Evolutionary conservation across 306 rosid species (phyloP).

Genomic region (Vigna unguiculata): DNA sequence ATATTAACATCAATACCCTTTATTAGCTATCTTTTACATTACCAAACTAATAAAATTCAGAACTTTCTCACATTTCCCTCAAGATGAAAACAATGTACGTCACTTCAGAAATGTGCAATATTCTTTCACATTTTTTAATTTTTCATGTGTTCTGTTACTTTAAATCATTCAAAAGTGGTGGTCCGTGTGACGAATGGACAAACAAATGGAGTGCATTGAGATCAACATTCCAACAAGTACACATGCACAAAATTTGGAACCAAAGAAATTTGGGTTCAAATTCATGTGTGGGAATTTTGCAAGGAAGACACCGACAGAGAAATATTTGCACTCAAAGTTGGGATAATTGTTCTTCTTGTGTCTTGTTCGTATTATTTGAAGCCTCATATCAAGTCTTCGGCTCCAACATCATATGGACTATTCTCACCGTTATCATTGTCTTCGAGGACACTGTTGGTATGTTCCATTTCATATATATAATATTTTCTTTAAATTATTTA

Average conservation of each 20-base stretch:
- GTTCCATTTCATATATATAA: no score
- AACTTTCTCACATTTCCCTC: no score
- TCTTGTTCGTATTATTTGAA: conserved; percentile 64
- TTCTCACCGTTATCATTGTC: conserved; percentile 75
- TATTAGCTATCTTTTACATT: no score
- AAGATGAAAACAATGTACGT: no score
- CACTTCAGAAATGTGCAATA: no score
- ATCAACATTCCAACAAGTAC: conserved; percentile 52
- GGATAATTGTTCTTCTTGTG: conserved; percentile 71
- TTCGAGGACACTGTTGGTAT: conserved; percentile 84
- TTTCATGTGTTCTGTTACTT: no score
- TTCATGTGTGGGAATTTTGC: conserved; percentile 53
- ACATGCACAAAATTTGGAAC: conserved; percentile 26
- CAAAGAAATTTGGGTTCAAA: conserved; percentile 38
- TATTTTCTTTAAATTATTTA: no score
- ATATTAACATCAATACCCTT: no score
- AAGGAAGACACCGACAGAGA: conserved; percentile 66
- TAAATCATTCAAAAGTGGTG: no score
- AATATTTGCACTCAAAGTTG: conserved; percentile 73
- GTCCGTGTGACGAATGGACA: conserved; percentile 55
- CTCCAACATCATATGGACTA: conserved; percentile 73
- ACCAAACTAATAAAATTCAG: no score
- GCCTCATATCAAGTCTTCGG: conserved; percentile 77
- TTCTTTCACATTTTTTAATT: no score
- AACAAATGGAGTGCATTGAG: conserved; percentile 54